A percentile compares a stretch with the other conserved stretches of the same genome.
Evolutionary conservation across 2,329 filamentous ascomycete genomes (phyloP).

Genomic region (Leptosphaerulina australis): DNA sequence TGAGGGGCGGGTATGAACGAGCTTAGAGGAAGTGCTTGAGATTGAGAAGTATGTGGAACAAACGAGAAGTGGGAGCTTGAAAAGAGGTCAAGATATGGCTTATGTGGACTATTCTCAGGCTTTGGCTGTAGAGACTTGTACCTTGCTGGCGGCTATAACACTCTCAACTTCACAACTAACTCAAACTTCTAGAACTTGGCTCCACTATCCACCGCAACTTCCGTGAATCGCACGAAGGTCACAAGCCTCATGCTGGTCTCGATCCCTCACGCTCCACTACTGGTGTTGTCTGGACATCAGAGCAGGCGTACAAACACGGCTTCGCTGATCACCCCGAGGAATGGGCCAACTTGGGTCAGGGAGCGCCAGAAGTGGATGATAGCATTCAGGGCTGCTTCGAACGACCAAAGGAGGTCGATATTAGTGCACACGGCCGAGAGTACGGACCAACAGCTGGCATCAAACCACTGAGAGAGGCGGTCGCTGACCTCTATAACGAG

Average conservation of each 20-base stretch:
- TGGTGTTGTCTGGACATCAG: constrained; percentile 91
- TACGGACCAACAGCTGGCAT: constrained; percentile 94
- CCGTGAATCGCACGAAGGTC: constrained; percentile 86
- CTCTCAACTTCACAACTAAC: background rate
- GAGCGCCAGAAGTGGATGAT: constrained; percentile 91
- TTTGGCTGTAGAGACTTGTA: background rate
- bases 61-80: background rate
- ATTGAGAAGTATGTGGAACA: no score
- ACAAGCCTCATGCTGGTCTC: constrained; percentile 87
- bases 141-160: no score
- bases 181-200: constrained; percentile 6
- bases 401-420: constrained; percentile 77
- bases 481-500: constrained; percentile 90
- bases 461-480: constrained; percentile 84
- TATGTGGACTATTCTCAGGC: no score
- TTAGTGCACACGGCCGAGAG: constrained; percentile 79
- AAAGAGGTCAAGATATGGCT: background rate
- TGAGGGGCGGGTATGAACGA: no score
- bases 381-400: constrained; percentile 89
- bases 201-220: constrained; percentile 71
- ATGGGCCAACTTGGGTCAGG: constrained; percentile 95
- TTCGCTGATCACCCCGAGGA: constrained; percentile 78
- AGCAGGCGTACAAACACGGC: constrained; percentile 86
- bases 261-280: constrained; percentile 88
- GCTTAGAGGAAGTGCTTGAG: background rate